Percentiles rank a stretch among this genome's conserved stretches.
Conservation (phyloP, 2,329 filamentous ascomycete species). For the Chlorencoelia australis region DNA sequence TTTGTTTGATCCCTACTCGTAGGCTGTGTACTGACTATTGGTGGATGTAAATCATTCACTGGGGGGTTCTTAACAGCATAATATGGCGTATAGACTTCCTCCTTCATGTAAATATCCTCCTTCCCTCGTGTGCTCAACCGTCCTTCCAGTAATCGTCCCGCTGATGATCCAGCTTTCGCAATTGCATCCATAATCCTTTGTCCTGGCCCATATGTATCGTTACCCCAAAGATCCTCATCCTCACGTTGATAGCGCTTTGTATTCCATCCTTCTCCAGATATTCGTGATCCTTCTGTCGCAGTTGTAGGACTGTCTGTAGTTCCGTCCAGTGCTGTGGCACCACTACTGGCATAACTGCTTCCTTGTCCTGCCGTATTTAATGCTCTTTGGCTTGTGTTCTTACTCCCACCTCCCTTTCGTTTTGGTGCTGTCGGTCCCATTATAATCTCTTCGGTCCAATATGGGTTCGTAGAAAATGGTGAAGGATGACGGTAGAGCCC, state of each 20-base stretch:
- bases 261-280: constrained; percentile 57
- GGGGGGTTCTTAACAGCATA: constrained; percentile 46
- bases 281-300: constrained; percentile 34
- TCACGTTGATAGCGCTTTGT: constrained; percentile 72
- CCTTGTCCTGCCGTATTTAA: constrained; percentile 48
- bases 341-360: constrained; percentile 36
- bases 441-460: constrained; percentile 79
- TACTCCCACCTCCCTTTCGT: constrained; percentile 41
- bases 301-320: constrained; percentile 35
- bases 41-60: constrained; percentile 78
- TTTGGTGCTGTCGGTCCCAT: constrained; percentile 68
- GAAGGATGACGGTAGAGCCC: constrained; percentile 68
- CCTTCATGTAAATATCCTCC: constrained; percentile 19
- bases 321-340: constrained; percentile 25
- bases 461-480: constrained; percentile 77
- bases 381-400: constrained; percentile 48
- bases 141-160: constrained; percentile 42
- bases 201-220: constrained; percentile 39
- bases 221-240: constrained; percentile 79
- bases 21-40: constrained; percentile 68
- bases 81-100: constrained; percentile 27
- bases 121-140: constrained; percentile 20
- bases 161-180: constrained; percentile 40
- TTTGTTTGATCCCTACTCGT: constrained; percentile 58
- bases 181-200: constrained; percentile 39